Evolutionary conservation across 805 yeast genomes (phyloP), one percentile per base, ranked within the genome.

Genomic region (Starmerella floris): DNA sequence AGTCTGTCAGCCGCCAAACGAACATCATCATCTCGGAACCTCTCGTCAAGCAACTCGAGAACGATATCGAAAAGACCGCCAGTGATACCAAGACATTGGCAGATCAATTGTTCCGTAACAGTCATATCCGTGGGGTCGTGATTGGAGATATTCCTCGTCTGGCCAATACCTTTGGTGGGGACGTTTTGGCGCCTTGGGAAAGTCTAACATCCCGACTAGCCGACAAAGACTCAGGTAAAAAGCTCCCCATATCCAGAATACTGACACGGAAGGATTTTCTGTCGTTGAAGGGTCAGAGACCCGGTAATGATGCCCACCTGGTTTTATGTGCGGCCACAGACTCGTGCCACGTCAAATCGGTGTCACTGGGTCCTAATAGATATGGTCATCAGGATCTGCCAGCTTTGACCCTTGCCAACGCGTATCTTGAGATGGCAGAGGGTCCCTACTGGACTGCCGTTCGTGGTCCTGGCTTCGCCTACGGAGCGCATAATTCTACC

Each of bases 391-490:
- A 67, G 19, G 95, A 87, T 52, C 66, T 77, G 25, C 76, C 80
- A 40, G 79, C 77, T 22, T 67, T 88, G 32, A 70, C 79, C 0
- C 68, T 87, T 23, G 83, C 85, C 5, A 70, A 79, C 5, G 85
- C 81, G 42, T 80, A 77, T 53, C 65, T 91, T 43, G 81, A 79
- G 50, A 80, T 84, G 30, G 84, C 83, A 17, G 98, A 91, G 60
- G 98, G 98, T 2, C 98, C 97, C 28, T 79, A 88, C 49, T 88
- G 97, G 96, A 73, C 83, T 54, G 95, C 93, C 43, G 82, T 91
- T 27, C 74, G 98, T 62, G 98, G 98, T 32, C 72, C 85, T 1
- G 98, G 98, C 2, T 65, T 83, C 34, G 96, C 96, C 0, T 91
- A 91, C 59, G 96, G 95, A 30, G 91, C 88, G 1, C 67, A 65